phyloP scores from a whole-genome alignment of 2,329 filamentous ascomycete species.

The Cytospora schulzeri region DNA sequence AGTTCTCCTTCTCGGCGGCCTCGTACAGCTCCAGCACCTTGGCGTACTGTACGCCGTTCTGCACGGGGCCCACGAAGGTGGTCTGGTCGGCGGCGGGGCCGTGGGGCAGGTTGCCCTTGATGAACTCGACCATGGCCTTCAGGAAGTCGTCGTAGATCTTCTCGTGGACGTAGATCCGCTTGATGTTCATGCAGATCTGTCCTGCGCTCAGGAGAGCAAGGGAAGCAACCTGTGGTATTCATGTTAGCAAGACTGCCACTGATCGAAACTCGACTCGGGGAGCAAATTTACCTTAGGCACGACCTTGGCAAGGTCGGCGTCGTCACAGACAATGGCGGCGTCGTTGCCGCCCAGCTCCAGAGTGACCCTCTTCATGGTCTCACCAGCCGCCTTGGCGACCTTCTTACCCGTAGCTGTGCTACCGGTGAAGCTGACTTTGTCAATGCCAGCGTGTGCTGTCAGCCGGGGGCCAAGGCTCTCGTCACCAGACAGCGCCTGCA shows the following conservation, averaged over 20 bases:
- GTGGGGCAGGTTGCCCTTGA: slow-evolving; percentile 41
- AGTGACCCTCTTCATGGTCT: slow-evolving; percentile 50
- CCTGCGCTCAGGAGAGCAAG: slow-evolving; percentile 59
- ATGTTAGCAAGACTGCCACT: neutral
- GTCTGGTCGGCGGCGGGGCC: slow-evolving; percentile 47
- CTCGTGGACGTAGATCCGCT: slow-evolving; percentile 54
- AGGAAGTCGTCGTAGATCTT: slow-evolving; percentile 51
- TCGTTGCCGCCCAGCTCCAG: slow-evolving; percentile 44
- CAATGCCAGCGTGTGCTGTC: slow-evolving; percentile 59
- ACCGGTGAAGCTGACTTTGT: slow-evolving; percentile 67
- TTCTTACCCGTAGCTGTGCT: slow-evolving; percentile 44
- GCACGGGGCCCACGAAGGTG: slow-evolving; percentile 54
- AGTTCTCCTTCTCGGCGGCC: slow-evolving; percentile 49
- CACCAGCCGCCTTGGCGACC: slow-evolving; percentile 45
- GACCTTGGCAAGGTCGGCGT: slow-evolving; percentile 45
- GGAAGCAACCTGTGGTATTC: slow-evolving; percentile 40
- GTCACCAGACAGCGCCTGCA: slow-evolving; percentile 62
- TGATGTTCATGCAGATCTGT: slow-evolving; percentile 55
- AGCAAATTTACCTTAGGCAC: slow-evolving; percentile 31
- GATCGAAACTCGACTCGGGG: neutral
- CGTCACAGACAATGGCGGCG: slow-evolving; percentile 46
- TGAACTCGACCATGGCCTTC: slow-evolving; percentile 47
- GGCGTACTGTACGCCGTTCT: slow-evolving; percentile 62
- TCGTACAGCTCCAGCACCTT: slow-evolving; percentile 54
- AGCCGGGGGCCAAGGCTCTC: slow-evolving; percentile 62